Evolutionary conservation across 495 filamentous ascomycete species (phyloP), one percentile per base, ranked within the genome.

Genomic region (Pyronema omphalodes): DNA sequence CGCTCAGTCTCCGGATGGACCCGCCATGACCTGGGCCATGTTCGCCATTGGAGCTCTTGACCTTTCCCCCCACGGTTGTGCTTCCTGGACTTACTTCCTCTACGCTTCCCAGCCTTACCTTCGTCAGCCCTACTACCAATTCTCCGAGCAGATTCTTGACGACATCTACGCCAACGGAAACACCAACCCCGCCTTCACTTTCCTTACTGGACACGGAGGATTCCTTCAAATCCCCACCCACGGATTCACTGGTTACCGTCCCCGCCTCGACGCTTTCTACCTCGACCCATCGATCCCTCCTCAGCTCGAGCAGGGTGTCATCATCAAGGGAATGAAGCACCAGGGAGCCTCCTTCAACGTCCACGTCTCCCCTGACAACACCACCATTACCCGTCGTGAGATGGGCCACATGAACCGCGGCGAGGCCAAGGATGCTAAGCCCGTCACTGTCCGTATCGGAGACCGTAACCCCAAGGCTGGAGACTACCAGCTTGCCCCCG

Each of bases 141-240:
- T 74, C 67, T 76, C 81, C 0, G 84, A 88, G 60, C 83, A 88
- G 60, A 71, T 83, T 39, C 64, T 76, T 35, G 84, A 88, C 58
- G 69, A 84, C 59, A 73, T 72, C 52, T 70, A 67, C 41, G 60
- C 67, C 12, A 88, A 87, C 58, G 84, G 73, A 35, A 71, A 71
- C 47, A 76, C 71, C 5, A 75, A 76, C 54, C 74, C 76, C 0
- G 76, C 76, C 1, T 80, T 71, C 57, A 76, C 77, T 1, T 80
- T 80, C 67, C 64, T 79, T 1, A 80, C 76, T 0, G 76, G 76
- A 36, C 70, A 74, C 51, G 76, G 76, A 6, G 77, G 76, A 41
- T 71, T 71, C 39, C 66, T 76, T 29, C 76, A 77, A 54, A 67
- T 77, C 9, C 69, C 70, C 0, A 70, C 73, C 7, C 76, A 73